Percentiles rank a stretch among this genome's conserved stretches.
Conservation (phyloP, 2,329 filamentous ascomycete species). For the Ophiostoma ips region DNA sequence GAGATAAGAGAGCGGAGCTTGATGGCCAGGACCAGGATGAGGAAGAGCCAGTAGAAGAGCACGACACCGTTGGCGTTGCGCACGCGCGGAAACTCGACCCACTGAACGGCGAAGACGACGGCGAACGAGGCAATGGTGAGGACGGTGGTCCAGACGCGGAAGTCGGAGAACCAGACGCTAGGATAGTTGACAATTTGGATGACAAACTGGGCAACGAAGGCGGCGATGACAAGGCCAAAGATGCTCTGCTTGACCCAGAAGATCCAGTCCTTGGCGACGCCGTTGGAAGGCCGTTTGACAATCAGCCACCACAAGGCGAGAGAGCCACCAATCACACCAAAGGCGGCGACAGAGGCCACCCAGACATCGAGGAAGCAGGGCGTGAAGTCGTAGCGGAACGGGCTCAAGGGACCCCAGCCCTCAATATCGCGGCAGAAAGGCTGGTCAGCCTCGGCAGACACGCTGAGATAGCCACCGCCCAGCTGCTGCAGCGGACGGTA, state of each 20-base stretch:
- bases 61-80: constrained; percentile 78
- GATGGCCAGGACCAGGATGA: constrained; percentile 62
- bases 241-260: constrained; percentile 86
- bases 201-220: constrained; percentile 56
- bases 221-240: constrained; percentile 52
- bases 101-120: constrained; percentile 68
- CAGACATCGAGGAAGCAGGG: constrained; percentile 94
- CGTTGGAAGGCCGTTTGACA: constrained; percentile 49
- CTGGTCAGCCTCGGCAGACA: constrained; percentile 39
- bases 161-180: constrained; percentile 62
- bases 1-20: constrained; percentile 79
- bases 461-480: constrained; percentile 46
- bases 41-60: constrained; percentile 83
- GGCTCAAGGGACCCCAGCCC: constrained; percentile 90
- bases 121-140: constrained; percentile 57
- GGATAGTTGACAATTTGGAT: constrained; percentile 61
- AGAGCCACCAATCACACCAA: constrained; percentile 64
- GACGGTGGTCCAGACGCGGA: constrained; percentile 72
- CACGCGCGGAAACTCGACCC: constrained; percentile 71
- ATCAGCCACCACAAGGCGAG: constrained; percentile 70
- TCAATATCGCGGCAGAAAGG: constrained; percentile 78
- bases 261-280: constrained; percentile 71
- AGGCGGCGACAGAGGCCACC: constrained; percentile 63
- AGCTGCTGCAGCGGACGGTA: constrained; percentile 36
- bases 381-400: constrained; percentile 81